These are phyloP conservation scores for Oryza meyeriana DNA, from an alignment of 176 grass and related monocot species.

Conservation along the genomic window DNA sequence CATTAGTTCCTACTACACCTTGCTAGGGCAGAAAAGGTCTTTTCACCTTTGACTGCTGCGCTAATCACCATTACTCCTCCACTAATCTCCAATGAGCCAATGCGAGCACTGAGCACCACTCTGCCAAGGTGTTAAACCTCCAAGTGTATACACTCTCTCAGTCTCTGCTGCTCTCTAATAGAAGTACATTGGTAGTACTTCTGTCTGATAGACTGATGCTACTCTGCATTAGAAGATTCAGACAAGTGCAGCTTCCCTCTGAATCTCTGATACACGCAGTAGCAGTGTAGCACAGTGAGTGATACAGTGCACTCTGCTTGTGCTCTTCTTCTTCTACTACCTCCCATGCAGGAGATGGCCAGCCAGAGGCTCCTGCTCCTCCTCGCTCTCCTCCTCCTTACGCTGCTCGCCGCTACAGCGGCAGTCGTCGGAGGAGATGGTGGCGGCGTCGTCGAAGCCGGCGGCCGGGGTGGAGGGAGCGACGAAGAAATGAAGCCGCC, in stretches of 20 bases:
- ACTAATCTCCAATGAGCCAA: neutral
- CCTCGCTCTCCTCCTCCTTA: slow-evolving; percentile 26
- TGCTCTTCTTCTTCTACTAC: neutral
- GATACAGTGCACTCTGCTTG: neutral
- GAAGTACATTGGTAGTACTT: neutral
- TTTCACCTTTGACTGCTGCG: slow-evolving; percentile 18
- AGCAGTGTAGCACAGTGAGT: neutral
- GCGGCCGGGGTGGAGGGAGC: neutral
- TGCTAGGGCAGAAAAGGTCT: slow-evolving; percentile 18
- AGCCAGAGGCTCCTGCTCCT: slow-evolving; percentile 44
- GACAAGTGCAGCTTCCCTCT: slow-evolving; percentile 4
- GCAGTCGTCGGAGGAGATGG: slow-evolving; percentile 25
- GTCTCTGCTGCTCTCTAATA: slow-evolving; percentile 23
- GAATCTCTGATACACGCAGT: neutral
- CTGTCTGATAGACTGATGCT: neutral
- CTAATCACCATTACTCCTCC: neutral
- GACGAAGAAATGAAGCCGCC: slow-evolving; percentile 3
- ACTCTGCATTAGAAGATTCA: slow-evolving; percentile 22
- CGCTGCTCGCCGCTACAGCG: slow-evolving; percentile 30
- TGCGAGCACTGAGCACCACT: neutral
- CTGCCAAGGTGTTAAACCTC: neutral
- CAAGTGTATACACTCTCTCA: neutral
- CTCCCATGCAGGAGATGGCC: slow-evolving; percentile 33
- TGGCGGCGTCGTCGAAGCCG: neutral
- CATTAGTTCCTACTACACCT: slow-evolving; percentile 21